Evolutionary conservation across 2,329 filamentous ascomycete genomes (phyloP), one percentile per base, ranked within the genome.

Genomic region (Phialocephala sp.): DNA sequence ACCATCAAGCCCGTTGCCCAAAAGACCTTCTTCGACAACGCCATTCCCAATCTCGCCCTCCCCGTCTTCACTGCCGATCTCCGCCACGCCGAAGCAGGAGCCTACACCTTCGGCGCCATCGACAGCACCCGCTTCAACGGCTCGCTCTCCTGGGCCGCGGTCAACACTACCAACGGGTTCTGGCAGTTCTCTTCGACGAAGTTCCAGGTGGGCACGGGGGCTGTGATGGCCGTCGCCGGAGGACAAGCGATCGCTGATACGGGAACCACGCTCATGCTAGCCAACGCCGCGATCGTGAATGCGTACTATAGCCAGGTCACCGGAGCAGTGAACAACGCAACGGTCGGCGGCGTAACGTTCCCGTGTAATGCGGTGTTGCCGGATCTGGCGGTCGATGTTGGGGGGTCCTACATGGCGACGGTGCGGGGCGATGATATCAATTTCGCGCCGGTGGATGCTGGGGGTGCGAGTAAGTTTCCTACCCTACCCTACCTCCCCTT

Each of bases 161-260:
- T 86, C 69, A 79, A 84, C 75, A 80, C 74, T 69, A 77, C 75
- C 66, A 76, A 83, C 18, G 84, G 84, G 35, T 87, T 83, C 79
- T 89, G 86, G 86, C 78, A 82, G 63, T 86, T 87, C 66, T 82
- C 85, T 66, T 80, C 80, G 62, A 82, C 82, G 68, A 79, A 80
- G 52, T 77, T 81, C 65, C 78, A 81, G 54, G 79, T 85, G 69
- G 81, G 75, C 64, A 68, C 62, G 2, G 76, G 73, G 24, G 90
- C 85, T 90, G 80, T 81, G 43, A 83, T 86, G 63, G 79, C 82
- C 37, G 86, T 88, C 77, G 85, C 88, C 77, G 89, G 88, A 67
- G 73, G 71, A 8, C 72, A 75, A 59, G 76, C 75, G 83, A 79
- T 80, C 52, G 77, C 76, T 66, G 80, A 81, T 69, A 81, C 80